These are phyloP conservation scores for Penicillium olsonii DNA, from an alignment of 2,329 filamentous ascomycete genomes.

Conservation along the genomic window DNA sequence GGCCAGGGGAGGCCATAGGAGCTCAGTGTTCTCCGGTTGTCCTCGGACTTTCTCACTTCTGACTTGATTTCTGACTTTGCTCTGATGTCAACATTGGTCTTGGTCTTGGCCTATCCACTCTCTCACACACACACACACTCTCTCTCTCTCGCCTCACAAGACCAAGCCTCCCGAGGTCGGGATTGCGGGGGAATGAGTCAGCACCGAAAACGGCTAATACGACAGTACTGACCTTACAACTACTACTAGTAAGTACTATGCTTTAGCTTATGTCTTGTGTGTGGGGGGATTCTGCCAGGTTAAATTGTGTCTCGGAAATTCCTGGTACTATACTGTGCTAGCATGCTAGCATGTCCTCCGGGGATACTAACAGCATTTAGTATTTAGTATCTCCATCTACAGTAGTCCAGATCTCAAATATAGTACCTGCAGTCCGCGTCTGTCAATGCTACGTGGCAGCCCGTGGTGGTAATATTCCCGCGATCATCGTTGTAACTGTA, in stretches of 20 bases:
- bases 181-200: not conserved
- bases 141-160: not conserved
- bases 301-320: too few species aligned
- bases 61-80: not conserved
- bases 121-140: too few species aligned
- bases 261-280: too few species aligned
- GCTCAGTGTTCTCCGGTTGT: not conserved
- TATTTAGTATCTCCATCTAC: too few species aligned
- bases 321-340: too few species aligned
- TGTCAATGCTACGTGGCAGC: not conserved
- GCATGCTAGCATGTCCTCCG: too few species aligned
- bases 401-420: too few species aligned
- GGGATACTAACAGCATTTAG: too few species aligned
- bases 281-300: too few species aligned
- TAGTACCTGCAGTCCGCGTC: too few species aligned
- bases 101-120: too few species aligned
- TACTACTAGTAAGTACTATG: too few species aligned
- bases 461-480: not conserved
- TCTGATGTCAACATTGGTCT: constrained; percentile 10
- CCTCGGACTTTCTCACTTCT: not conserved
- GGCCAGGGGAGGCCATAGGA: constrained; percentile 9
- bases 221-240: not conserved
- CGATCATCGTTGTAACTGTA: constrained; percentile 3
- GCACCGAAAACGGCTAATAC: not conserved
- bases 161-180: not conserved